Evolutionary conservation across 2,329 filamentous ascomycete species (phyloP), one percentile per base, ranked within the genome.

Genomic region (Colletotrichum zoysiae): DNA sequence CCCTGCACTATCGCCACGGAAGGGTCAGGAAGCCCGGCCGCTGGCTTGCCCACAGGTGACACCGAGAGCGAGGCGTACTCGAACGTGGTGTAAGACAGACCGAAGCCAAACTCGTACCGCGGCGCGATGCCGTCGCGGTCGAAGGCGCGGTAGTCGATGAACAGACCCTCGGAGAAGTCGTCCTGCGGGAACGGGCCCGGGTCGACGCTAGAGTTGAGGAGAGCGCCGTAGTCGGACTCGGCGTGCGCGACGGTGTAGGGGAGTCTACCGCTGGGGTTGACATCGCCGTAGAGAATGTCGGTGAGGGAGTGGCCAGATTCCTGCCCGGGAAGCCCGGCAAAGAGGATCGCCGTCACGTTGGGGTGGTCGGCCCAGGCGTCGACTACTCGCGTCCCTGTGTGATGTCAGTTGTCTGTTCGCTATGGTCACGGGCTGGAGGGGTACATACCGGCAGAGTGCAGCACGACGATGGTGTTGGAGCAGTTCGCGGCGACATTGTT

Each of bases 71-170:
- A 78, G 18, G 81, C 81, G 75, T 88, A 85, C 20, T 87, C 82
- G 80, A 94, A 95, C 0, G 83, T 86, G 0, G 92, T 93, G 82
- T 94, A 95, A 26, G 89, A 92, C 2, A 96, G 85, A 0, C 94
- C 94, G 74, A 89, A 94, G 0, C 94, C 94, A 77, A 96, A 97
- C 70, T 93, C 91, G 77, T 90, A 96, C 1, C 91, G 89, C 0
- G 93, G 93, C 0, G 84, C 82, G 74, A 95, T 89, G 70, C 86
- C 84, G 67, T 90, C 79, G 76, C 90, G 91, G 83, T 96, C 93
- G 76, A 96, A 96, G 78, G 94, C 86, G 8, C 93, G 90, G 82
- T 97, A 95, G 82, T 97, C 94, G 75, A 95, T 89, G 78, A 93
- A 93, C 0, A 95, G 82, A 0, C 92, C 93, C 77, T 95, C 92